phyloP scores from a whole-genome alignment of 2,329 filamentous ascomycete genomes.

The Fusarium citri region DNA sequence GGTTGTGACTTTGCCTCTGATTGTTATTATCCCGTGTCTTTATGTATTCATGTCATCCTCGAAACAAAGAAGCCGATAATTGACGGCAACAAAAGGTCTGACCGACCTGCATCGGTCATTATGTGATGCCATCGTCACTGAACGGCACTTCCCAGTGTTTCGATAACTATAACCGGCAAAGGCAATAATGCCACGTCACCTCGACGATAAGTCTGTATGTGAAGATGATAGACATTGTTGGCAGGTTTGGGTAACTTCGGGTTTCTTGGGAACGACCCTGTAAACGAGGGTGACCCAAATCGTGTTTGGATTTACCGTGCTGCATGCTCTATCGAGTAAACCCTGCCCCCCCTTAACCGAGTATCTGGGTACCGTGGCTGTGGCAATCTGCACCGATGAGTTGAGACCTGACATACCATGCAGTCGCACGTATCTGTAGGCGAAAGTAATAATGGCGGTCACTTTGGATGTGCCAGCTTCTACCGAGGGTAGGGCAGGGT shows the following conservation, averaged over 20 bases:
- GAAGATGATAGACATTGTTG: slow-evolving; percentile 6
- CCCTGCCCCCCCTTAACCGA: slow-evolving; percentile 44
- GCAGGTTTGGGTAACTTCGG: slow-evolving; percentile 17
- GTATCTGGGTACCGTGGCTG: slow-evolving; percentile 42
- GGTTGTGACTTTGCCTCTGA: slow-evolving; percentile 8
- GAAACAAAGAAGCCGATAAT: not conserved
- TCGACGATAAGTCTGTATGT: slow-evolving; percentile 17
- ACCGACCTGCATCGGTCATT: not conserved
- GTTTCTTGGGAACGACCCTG: slow-evolving; percentile 22
- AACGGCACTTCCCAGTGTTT: slow-evolving; percentile 32
- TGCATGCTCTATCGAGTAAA: slow-evolving; percentile 42
- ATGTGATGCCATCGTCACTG: slow-evolving; percentile 27
- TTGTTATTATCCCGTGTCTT: not conserved
- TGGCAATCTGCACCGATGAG: slow-evolving; percentile 35
- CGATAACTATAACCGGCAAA: slow-evolving; percentile 29
- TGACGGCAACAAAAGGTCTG: not conserved
- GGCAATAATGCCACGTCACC: slow-evolving; percentile 42
- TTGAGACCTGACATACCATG: slow-evolving; percentile 30
- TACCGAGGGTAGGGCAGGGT: slow-evolving; percentile 41
- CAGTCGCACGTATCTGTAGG: slow-evolving; percentile 21
- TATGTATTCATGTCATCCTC: not conserved
- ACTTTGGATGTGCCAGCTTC: slow-evolving; percentile 36
- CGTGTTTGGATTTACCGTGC: slow-evolving; percentile 41
- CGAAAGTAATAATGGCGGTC: slow-evolving; percentile 28
- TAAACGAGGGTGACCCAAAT: slow-evolving; percentile 35